These are phyloP conservation scores for Colletotrichum viniferum DNA, from an alignment of 2,329 filamentous ascomycete genomes.

Conservation along the genomic window DNA sequence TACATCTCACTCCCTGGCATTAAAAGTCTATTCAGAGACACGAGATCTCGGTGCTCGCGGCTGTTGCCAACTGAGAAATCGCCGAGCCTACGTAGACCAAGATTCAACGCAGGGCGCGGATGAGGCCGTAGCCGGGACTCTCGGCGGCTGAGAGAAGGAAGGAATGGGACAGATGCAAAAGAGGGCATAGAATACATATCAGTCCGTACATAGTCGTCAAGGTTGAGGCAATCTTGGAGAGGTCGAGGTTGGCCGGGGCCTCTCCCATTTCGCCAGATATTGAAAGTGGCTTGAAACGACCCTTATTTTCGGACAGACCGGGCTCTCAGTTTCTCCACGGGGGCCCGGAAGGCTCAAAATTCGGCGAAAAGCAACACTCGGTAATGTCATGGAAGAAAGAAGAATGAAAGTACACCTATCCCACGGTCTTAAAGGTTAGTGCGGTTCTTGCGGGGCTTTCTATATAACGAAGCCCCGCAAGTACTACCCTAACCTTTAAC, in stretches of 20 bases:
- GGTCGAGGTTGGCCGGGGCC: not conserved
- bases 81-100: not conserved
- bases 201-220: not conserved
- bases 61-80: not conserved
- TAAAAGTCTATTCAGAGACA: slow-evolving; percentile 1
- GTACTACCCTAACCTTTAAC: too few relatives aligned
- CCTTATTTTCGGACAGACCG: slow-evolving; percentile 20
- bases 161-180: not conserved
- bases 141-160: not conserved
- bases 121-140: not conserved
- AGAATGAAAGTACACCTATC: not conserved
- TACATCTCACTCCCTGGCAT: not conserved
- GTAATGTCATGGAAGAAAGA: not conserved
- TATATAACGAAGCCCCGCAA: too few relatives aligned
- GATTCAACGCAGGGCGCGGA: not conserved
- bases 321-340: slow-evolving; percentile 15
- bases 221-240: slow-evolving; percentile 16
- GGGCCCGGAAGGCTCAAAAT: not conserved
- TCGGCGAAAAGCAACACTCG: not conserved
- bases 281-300: slow-evolving; percentile 15
- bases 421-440: too few relatives aligned
- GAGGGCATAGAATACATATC: not conserved
- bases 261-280: not conserved
- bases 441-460: too few relatives aligned
- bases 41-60: not conserved